Percentiles rank a stretch among this genome's conserved stretches.
phyloP scores from a whole-genome alignment of 495 filamentous ascomycete genomes.

The Jackrogersella minutella region DNA sequence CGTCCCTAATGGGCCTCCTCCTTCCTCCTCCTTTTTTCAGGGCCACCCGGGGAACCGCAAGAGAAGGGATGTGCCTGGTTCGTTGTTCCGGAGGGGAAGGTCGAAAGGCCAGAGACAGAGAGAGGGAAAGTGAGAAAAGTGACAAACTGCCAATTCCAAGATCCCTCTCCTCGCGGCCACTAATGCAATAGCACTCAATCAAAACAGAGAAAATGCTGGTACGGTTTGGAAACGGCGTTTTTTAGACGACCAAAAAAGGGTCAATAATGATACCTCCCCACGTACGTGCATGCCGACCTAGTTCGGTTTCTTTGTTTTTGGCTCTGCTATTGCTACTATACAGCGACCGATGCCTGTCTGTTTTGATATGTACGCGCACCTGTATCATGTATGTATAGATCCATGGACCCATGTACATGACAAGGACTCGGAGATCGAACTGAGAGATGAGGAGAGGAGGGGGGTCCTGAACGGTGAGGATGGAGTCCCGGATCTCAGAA shows the following conservation, averaged over 20 bases:
- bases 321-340: constrained; percentile 30
- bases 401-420: constrained; percentile 49
- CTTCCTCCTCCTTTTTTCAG: constrained; percentile 5
- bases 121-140: constrained; percentile 18
- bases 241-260: constrained; percentile 43
- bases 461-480: constrained; percentile 36
- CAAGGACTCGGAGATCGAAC: constrained; percentile 47
- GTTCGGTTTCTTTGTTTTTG: no score
- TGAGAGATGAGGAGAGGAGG: constrained; percentile 38
- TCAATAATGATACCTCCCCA: constrained; percentile 49
- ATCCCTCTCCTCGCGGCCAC: constrained; percentile 59
- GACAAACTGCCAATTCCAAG: constrained; percentile 48
- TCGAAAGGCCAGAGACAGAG: constrained; percentile 23
- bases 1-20: no score
- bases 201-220: constrained; percentile 44
- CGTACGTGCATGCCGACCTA: constrained; percentile 51
- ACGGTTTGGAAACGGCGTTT: constrained; percentile 40
- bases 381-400: constrained; percentile 44
- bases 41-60: constrained; percentile 35
- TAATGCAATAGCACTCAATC: constrained; percentile 60
- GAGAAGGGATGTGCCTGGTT: constrained; percentile 53
- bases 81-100: constrained; percentile 40
- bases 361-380: constrained; percentile 39
- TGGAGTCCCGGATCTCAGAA: constrained; percentile 40
- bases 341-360: constrained; percentile 40